Base-by-base conservation (phyloP, 352 stramenopile species). In the Globisporangium recalcitrans region DNA sequence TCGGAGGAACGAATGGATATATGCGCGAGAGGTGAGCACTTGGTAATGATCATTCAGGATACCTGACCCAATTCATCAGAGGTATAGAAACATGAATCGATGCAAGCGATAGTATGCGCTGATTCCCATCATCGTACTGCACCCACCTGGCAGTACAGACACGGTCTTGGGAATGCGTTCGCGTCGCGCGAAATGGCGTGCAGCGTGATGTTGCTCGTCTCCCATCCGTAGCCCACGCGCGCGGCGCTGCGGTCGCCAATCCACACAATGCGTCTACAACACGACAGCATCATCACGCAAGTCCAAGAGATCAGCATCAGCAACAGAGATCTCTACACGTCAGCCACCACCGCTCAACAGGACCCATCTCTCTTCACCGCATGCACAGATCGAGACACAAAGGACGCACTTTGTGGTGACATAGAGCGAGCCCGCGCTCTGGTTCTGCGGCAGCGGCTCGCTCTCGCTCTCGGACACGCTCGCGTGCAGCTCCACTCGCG, bases 131-230 rank as follows among this genome's bases (percentile, higher is more conserved):
- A 19, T 16, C 0, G 31, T 11, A 7, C 31, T 34, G n/a, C 7
- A 0, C 54, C 21, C 63, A 82, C 76, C 65, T 94, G 85, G 67
- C 85, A 94, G 66, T 94, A 94, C 48, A 94, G 65, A 62, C 85
- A 94, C 7, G 85, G 80, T 21, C 64, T 68, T 4, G 75, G 74
- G 64, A 92, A 94, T 16, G 80, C 80, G 9, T 40, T 62, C 1
- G 67, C 67, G 68, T 94, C 85, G 48, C 82, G 76, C 31, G 82
- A 91, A 57, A 94, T 90, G 31, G 85, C 85, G 56, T 94, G 85
- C 54, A 94, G 69, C 21, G 77, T 88, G 40, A 93, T 71, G 10
- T 68, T 62, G 40, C 65, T 79, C 64, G 88, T 88, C 52, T 91
- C 80, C 85, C 85, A 93, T 14, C 75, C 82, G 58, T 87, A 91